These are phyloP conservation scores for Cystobasidium slooffiae DNA, from an alignment of 1,284 basidiomycete species.

Conservation along the genomic window DNA sequence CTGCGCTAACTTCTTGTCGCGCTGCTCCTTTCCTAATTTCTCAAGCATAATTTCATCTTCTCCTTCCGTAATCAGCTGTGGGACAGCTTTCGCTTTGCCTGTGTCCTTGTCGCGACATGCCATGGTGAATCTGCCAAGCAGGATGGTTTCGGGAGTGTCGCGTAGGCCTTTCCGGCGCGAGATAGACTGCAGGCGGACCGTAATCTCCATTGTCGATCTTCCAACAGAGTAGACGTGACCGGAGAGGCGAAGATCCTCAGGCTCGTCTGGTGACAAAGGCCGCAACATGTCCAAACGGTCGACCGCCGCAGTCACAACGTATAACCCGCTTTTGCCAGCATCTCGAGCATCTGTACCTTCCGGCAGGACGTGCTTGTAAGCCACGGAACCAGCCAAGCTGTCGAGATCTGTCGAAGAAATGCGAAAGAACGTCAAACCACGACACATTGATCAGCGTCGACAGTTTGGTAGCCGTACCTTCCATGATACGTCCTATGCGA, in stretches of 20 bases:
- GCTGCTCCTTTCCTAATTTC: conserved; percentile 49
- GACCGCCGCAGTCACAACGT: conserved; percentile 58
- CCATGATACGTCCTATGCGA: conserved; percentile 57
- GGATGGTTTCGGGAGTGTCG: conserved; percentile 51
- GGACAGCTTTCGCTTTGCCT: conserved; percentile 42
- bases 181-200: conserved; percentile 56
- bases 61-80: conserved; percentile 34
- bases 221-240: conserved; percentile 52
- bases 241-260: conserved; percentile 50
- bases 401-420: conserved; percentile 51
- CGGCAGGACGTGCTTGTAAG: conserved; percentile 57
- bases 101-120: conserved; percentile 43
- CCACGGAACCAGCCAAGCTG: conserved; percentile 54
- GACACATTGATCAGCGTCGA: background rate
- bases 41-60: conserved; percentile 46
- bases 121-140: conserved; percentile 57
- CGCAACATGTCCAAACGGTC: conserved; percentile 55
- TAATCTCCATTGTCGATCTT: conserved; percentile 57
- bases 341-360: conserved; percentile 50
- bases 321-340: conserved; percentile 53
- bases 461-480: conserved; percentile 47
- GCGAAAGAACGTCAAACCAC: background rate
- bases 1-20: conserved; percentile 53
- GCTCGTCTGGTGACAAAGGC: conserved; percentile 49
- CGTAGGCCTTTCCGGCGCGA: conserved; percentile 44